Percentiles rank a stretch among this genome's conserved stretches.
Evolutionary conservation across 257 asterid genomes (phyloP).

Genomic region (Solanum tacnaense): DNA sequence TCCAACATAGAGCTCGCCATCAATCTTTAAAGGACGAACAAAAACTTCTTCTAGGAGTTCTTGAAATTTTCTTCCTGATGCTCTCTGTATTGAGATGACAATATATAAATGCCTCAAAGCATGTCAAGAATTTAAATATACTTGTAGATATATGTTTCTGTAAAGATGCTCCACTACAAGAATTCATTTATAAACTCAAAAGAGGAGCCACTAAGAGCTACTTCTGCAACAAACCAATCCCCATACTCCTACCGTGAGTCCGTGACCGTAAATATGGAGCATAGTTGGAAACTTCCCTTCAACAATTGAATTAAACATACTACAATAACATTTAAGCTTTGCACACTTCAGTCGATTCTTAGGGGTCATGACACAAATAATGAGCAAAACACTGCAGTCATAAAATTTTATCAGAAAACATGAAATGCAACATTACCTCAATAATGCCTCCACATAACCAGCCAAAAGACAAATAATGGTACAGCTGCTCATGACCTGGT

Average conservation of each 20-base stretch:
- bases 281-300: background rate
- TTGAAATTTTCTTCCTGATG: conserved; percentile 75
- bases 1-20: conserved; percentile 92
- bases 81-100: conserved; percentile 37
- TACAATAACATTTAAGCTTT: background rate
- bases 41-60: conserved; percentile 85
- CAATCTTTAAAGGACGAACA: conserved; percentile 60
- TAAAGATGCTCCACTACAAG: background rate
- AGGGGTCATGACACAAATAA: background rate
- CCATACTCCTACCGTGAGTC: background rate
- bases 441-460: conserved; percentile 96
- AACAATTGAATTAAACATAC: background rate
- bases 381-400: background rate
- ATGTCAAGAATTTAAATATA: background rate
- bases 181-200: background rate
- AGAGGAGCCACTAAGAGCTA: background rate
- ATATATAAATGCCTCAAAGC: background rate
- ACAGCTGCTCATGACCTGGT: conserved; percentile 67
- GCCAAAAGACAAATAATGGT: conserved; percentile 89
- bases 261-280: background rate
- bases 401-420: background rate
- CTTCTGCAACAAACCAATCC: background rate
- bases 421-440: conserved; percentile 47
- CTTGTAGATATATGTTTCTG: background rate
- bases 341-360: background rate